A percentile compares a stretch with the other conserved stretches of the same genome.
Conservation (phyloP, 495 filamentous ascomycete genomes). For the Penicillium turbatum region DNA sequence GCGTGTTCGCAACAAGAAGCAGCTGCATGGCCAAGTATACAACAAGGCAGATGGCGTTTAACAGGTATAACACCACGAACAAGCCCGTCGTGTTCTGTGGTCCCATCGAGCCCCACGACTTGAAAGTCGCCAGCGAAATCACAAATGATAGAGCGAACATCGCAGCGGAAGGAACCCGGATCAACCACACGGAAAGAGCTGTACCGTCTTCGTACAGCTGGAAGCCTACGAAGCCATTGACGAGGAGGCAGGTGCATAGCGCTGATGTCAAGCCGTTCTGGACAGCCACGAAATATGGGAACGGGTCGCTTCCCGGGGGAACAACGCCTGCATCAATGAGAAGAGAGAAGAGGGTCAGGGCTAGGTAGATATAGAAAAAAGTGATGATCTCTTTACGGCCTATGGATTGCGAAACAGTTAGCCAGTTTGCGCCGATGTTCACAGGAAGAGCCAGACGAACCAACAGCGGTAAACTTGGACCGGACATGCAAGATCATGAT, state of each 20-base stretch:
- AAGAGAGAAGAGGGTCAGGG: slow-evolving; percentile 82
- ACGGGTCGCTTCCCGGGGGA: slow-evolving; percentile 71
- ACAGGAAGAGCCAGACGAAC: slow-evolving; percentile 52
- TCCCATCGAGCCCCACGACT: slow-evolving; percentile 78
- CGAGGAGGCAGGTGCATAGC: slow-evolving; percentile 79
- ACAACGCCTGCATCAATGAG: slow-evolving; percentile 91
- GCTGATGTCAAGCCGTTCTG: slow-evolving; percentile 91
- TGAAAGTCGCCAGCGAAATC: slow-evolving; percentile 88
- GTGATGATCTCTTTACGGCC: slow-evolving; percentile 96
- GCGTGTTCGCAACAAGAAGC: slow-evolving; percentile 79
- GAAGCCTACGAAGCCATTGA: slow-evolving; percentile 98
- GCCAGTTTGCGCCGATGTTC: neutral
- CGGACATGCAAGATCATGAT: slow-evolving; percentile 97
- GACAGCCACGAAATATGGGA: slow-evolving; percentile 85
- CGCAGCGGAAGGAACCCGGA: slow-evolving; percentile 67
- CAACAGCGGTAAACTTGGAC: slow-evolving; percentile 97
- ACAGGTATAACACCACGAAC: slow-evolving; percentile 87
- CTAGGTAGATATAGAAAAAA: slow-evolving; percentile 96
- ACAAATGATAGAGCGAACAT: slow-evolving; percentile 88
- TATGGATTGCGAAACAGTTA: slow-evolving; percentile 31
- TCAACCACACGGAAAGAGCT: slow-evolving; percentile 86
- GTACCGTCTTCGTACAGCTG: slow-evolving; percentile 99
- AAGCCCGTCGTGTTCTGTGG: slow-evolving; percentile 83
- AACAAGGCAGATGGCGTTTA: slow-evolving; percentile 80
- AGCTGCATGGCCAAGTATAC: slow-evolving; percentile 88